Conservation (phyloP, 352 stramenopile species). For the Aphanomyces stellatus region DNA sequence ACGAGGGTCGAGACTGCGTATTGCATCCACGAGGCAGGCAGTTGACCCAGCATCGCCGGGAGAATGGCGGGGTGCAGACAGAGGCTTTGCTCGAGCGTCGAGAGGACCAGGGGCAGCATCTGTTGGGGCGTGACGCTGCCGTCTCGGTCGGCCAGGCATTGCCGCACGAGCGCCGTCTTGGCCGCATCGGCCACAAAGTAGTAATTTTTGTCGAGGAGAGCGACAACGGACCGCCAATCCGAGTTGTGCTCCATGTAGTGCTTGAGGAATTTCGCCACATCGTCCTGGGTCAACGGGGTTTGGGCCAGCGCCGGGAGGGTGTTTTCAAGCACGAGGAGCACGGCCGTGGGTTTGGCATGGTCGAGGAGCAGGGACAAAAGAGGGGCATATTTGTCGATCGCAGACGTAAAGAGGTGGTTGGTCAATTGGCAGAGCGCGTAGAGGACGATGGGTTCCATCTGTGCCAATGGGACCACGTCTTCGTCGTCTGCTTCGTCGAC, state of each 20-base stretch:
- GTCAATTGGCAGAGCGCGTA: constrained; percentile 81
- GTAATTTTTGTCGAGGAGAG: constrained; percentile 1
- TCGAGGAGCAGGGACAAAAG: constrained; percentile 61
- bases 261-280: constrained; percentile 14
- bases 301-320: constrained; percentile 51
- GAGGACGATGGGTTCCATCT: constrained; percentile 71
- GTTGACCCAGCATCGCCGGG: constrained; percentile 43
- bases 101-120: constrained; percentile 57
- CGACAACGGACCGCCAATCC: constrained; percentile 3
- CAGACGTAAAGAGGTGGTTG: constrained; percentile 59
- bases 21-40: constrained; percentile 3
- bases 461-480: constrained; percentile 36
- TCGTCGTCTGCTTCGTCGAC: constrained; percentile 22
- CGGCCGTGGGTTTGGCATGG: constrained; percentile 42
- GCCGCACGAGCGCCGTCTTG: neutral
- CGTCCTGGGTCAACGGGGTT: neutral
- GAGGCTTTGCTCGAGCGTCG: constrained; percentile 64
- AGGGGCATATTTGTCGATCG: constrained; percentile 76
- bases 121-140: constrained; percentile 21
- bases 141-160: constrained; percentile 6
- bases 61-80: constrained; percentile 54
- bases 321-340: constrained; percentile 65
- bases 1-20: constrained; percentile 5
- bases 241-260: constrained; percentile 16
- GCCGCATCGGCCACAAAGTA: constrained; percentile 12